Evolutionary conservation across 768 basidiomycete genomes (phyloP), one percentile per base, ranked within the genome.

Genomic region (Pleurotus eryngii): DNA sequence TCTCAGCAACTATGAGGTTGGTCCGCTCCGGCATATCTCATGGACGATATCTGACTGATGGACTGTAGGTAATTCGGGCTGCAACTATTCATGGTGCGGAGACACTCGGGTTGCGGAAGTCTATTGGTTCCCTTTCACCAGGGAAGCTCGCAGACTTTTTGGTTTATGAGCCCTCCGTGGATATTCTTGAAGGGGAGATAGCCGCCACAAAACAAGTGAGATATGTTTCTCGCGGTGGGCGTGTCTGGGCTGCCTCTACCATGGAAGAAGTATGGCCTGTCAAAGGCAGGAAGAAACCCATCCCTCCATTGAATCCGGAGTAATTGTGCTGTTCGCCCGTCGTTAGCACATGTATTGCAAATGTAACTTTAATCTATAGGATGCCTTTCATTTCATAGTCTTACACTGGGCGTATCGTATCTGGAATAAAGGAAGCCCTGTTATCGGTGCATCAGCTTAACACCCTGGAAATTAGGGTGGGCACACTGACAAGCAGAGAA

Each of bases 241-340:
- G 86, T 57, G 72, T 89, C 48, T 89, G 86, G 85, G 79, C 83
- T 49, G 86, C 88, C 0, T 71, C 74, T 22, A 82, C 78, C 4
- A 83, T 90, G 86, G 78, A 75, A 35, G 86, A 90, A 66, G 69
- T 86, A 2, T 90, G 86, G 86, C 89, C 89, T n/a, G 66, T 82
- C 38, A 78, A 81, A 56, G 84, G 85, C 24, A 78, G 76, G 61
- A 79, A 72, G 55, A 80, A 81, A 61, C 61, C 59, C 9, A 73
- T 83, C 62, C 85, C 87, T n/a, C 79, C 81, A 5, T 68, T 88
- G 49, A 89, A 89, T 67, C 69, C 75, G 2, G 76, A 79, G 45
- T 79, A 62, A 65, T 45, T 46, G 30, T 35, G 11, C 30, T 35
- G 30, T 35, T 11, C 30, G 8, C 30, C 7, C 30, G 24, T 26